These are phyloP conservation scores for Darksidea phi DNA, from an alignment of 495 filamentous ascomycete species.

Conservation along the genomic window DNA sequence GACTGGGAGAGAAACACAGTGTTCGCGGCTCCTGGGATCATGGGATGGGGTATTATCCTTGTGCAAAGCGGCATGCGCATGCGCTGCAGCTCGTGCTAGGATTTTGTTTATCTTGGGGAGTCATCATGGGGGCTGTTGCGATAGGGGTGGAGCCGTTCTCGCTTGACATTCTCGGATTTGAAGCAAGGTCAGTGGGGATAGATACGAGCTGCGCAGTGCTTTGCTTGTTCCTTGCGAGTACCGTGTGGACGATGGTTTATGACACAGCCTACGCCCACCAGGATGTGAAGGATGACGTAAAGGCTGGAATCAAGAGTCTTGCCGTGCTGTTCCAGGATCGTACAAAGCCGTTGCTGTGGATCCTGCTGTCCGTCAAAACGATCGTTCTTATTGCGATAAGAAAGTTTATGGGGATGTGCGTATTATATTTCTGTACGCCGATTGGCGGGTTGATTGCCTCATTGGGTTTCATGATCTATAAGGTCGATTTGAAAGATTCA, in stretches of 20 bases:
- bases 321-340: constrained; percentile 34
- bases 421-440: too few species aligned
- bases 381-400: not conserved
- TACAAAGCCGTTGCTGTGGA: not conserved
- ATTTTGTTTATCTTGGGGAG: not conserved
- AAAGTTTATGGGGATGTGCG: not conserved
- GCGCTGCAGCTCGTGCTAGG: constrained; percentile 10
- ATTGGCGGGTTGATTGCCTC: too few species aligned
- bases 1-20: not conserved
- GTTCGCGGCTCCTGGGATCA: not conserved
- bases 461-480: too few species aligned
- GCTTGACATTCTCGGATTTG: too few species aligned
- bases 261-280: constrained; percentile 52
- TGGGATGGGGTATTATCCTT: constrained; percentile 9
- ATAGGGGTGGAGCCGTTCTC: not conserved
- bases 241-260: constrained; percentile 49
- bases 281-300: constrained; percentile 47
- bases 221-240: constrained; percentile 34
- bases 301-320: constrained; percentile 45
- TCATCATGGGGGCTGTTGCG: not conserved
- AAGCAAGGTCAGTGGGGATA: too few species aligned
- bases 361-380: not conserved
- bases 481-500: too few species aligned
- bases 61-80: constrained; percentile 9
- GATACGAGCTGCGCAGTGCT: too few species aligned